Percentiles rank a stretch among this genome's conserved stretches.
phyloP scores from a whole-genome alignment of 257 asterid genomes.

The Solanum pimpinellifolium region DNA sequence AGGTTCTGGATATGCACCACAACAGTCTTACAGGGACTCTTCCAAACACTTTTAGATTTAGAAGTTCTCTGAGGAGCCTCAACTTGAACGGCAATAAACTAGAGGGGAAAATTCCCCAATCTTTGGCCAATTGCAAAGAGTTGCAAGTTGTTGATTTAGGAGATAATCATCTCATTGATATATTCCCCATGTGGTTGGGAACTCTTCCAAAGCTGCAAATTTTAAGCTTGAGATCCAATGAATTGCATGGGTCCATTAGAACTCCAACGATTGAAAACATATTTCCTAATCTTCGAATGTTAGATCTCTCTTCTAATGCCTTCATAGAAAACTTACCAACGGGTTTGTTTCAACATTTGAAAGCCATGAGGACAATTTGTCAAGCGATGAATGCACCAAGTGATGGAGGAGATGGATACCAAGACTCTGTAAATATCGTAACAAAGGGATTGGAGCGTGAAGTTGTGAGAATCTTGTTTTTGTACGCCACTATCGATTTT shows the following conservation, averaged over 20 bases:
- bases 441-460: slow-evolving; percentile 2
- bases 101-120: slow-evolving; percentile 3
- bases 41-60: no score
- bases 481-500: neutral
- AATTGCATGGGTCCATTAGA: neutral
- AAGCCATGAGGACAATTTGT: slow-evolving; percentile 1
- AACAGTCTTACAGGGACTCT: neutral
- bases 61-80: neutral
- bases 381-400: neutral
- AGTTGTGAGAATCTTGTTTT: neutral
- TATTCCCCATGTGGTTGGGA: slow-evolving; percentile 9
- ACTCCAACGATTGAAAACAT: neutral
- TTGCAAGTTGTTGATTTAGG: neutral
- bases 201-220: neutral
- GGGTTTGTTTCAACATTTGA: neutral
- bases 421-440: neutral
- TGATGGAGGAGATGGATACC: neutral
- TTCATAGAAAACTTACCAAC: slow-evolving; percentile 3
- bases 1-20: neutral
- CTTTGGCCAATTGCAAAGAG: slow-evolving; percentile 3
- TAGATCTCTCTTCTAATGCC: slow-evolving; percentile 9
- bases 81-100: neutral
- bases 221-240: slow-evolving; percentile 6
- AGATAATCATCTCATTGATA: slow-evolving; percentile 2
- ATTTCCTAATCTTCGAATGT: neutral